Evolutionary conservation across 2,329 filamentous ascomycete species (phyloP), one percentile per base, ranked within the genome.

Genomic region (Monosporascus sp.): DNA sequence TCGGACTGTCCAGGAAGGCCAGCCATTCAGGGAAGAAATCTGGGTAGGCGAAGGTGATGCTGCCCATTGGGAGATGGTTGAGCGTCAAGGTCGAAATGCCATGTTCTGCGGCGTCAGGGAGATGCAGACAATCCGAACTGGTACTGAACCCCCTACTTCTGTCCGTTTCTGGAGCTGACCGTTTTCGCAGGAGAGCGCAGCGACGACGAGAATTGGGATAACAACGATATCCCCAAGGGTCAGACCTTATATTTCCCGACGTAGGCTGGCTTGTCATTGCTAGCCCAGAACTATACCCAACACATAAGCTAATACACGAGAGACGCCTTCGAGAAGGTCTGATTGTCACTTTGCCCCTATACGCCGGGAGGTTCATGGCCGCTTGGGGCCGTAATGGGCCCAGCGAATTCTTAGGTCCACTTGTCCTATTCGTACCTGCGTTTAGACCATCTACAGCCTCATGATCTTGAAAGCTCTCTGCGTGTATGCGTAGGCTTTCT

Each of bases 1-100:
- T 20, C 77, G 85, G 3, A 69, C 71, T 2, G 84, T 89, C 56
- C 69, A 75, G 50, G 77, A 82, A 45, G 87, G 85, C 17, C 71
- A 85, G 50, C 55, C 65, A 1, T 78, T 84, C 22, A 67, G 63
- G 7, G 80, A 84, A 59, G 72, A 73, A 50, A 67, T 81, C 6
- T 85, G 80, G 81, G 65, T 74, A 70, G 61, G 65, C 26, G 49
- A 62, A 46, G 51, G 61, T 48, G 56, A 67, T 43, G 52, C 63
- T 16, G 69, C 71, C 1, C 69, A 67, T 52, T 78, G 75, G 69
- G 63, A 70, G 50, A 61, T 78, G 36, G 71, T 72, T 7, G 64
- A 74, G 40, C 69, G 79, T 24, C 70, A 65, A 3, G 80, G 76
- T 1, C 70, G 73, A 48, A 77, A 75, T 26, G 81, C 80, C 27